Conservation (phyloP, 2,329 filamentous ascomycete genomes). For the Aspergillus sp. region DNA sequence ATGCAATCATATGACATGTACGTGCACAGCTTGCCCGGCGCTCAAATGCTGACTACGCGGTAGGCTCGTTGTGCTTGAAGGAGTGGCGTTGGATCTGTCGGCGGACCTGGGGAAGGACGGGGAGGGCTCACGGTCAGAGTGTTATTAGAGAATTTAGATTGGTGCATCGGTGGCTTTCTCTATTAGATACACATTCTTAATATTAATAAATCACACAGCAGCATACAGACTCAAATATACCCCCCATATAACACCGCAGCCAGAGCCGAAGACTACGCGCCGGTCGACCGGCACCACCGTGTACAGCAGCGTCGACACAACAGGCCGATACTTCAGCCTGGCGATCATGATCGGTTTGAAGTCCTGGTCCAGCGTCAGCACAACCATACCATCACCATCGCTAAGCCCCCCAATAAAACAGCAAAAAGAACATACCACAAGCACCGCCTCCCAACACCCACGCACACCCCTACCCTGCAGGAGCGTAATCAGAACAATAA, state of each 20-base stretch:
- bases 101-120: too few species aligned
- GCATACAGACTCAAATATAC: constrained; percentile 62
- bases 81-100: constrained; percentile 15
- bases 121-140: constrained; percentile 8
- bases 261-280: constrained; percentile 60
- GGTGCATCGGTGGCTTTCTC: neutral
- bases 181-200: neutral
- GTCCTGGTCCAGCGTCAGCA: constrained; percentile 35
- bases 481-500: constrained; percentile 46
- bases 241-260: constrained; percentile 65
- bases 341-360: constrained; percentile 58
- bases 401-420: neutral
- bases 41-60: constrained; percentile 1
- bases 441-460: constrained; percentile 19
- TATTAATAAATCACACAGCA: constrained; percentile 13
- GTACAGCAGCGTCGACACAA: constrained; percentile 62
- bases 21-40: neutral
- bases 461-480: constrained; percentile 24
- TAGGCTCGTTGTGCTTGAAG: constrained; percentile 9
- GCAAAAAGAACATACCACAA: constrained; percentile 19
- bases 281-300: constrained; percentile 61
- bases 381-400: neutral
- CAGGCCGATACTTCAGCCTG: constrained; percentile 63
- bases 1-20: constrained; percentile 12
- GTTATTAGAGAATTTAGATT: constrained; percentile 6